Conservation (phyloP, 495 filamentous ascomycete species). For the Patellaria atrata region DNA sequence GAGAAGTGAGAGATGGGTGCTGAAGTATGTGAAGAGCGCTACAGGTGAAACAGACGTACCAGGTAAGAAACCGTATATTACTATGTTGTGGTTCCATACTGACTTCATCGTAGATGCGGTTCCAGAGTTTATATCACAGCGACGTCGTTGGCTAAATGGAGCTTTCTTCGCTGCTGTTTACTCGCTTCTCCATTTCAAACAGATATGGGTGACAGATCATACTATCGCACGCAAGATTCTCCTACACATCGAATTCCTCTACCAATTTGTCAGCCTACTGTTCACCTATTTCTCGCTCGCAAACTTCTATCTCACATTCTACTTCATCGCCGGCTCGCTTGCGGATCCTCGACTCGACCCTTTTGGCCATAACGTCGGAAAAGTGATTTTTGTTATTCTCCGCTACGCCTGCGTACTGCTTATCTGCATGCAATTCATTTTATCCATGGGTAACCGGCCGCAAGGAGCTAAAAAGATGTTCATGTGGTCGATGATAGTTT, state of each 20-base stretch:
- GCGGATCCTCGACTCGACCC: constrained; percentile 70
- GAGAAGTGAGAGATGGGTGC: constrained; percentile 82
- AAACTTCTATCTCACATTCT: constrained; percentile 98
- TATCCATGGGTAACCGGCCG: constrained; percentile 95
- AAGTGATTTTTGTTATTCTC: constrained; percentile 73
- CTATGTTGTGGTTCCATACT: not conserved
- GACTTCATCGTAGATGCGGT: constrained; percentile 40
- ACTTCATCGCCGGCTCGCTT: constrained; percentile 94
- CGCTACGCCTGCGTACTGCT: constrained; percentile 73
- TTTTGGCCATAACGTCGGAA: constrained; percentile 71
- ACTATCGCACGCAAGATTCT: constrained; percentile 76
- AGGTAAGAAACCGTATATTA: constrained; percentile 36
- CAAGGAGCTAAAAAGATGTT: constrained; percentile 94
- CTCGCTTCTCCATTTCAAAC: constrained; percentile 84
- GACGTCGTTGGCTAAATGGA: constrained; percentile 93
- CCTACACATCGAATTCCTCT: constrained; percentile 89
- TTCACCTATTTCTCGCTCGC: constrained; percentile 98
- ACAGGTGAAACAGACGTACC: constrained; percentile 97
- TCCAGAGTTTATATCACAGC: constrained; percentile 91
- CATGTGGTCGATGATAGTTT: constrained; percentile 69
- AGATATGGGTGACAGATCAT: constrained; percentile 92
- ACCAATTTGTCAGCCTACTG: constrained; percentile 76
- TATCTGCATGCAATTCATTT: constrained; percentile 89
- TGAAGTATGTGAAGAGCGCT: constrained; percentile 93
- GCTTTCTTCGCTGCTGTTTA: constrained; percentile 98